Evolutionary conservation across 192 early-diverging fungal species (phyloP), one percentile per base, ranked within the genome.

Genomic region (Thamnidium elegans): DNA sequence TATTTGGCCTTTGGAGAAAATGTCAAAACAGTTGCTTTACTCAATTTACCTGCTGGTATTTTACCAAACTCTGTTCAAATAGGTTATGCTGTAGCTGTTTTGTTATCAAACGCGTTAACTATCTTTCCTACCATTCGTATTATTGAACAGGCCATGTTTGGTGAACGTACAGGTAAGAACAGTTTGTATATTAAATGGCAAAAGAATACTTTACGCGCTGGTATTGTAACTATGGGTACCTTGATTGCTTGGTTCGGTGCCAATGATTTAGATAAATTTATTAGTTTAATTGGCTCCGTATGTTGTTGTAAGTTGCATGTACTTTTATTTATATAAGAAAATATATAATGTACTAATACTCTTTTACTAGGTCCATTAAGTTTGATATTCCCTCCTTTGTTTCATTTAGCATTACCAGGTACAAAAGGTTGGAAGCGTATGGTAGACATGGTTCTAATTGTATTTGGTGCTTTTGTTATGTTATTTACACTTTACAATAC

Each of bases 121-220:
- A 78, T 94, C 43, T 97, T 95, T 75, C 93, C 95, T 3, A 86
- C 90, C 26, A 93, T 94, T 58, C 87, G 91, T 36, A 97, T 97
- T 63, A 84, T 91, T 19, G 93, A 96, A 70, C 84, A 87, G 47
- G 87, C 76, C 14, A 55, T 92, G 14, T 92, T 93, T 62, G 72
- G 78, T 7, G 69, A 83, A 43, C 66, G 76, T 10, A 77, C 79
- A 7, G 92, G 92, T 45, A 90, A 89, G 59, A 68, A 76, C 51
- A 83, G 77, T 50, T 79, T 76, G 31, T 53, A 78, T 13, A 84
- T 90, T 58, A 88, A 95, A 63, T 74, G 80, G 81, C 81, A 86
- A 58, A 87, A 90, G 73, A 96, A 96, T 72, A 36, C 79, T 60
- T 86, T 90, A 65, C 82, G 93, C 8, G 71, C 84, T 8, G 21